Evolutionary conservation across 1,284 basidiomycete species (phyloP), one percentile per base, ranked within the genome.

Genomic region (Abortiporus biennis): DNA sequence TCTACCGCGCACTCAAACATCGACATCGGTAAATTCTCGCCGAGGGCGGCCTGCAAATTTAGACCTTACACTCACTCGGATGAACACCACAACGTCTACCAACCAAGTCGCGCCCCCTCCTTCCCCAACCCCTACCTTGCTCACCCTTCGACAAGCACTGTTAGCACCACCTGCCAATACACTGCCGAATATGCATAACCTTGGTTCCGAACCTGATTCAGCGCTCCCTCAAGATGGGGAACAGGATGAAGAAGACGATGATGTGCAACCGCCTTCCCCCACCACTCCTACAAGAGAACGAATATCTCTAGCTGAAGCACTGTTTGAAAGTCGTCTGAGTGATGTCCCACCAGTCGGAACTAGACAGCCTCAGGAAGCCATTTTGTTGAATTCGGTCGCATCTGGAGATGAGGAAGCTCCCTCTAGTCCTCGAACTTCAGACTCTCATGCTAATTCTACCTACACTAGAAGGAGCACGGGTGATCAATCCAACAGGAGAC

Each of bases 281-380:
- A 54, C 59, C 4, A 61, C 63, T 2, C 63, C 66, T 0, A 63
- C 57, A 12, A 71, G 75, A 40, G 81, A 85, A 40, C 70, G 72
- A 11, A 81, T 89, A 36, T 80, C 78, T 27, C 71, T 90, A 32
- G 78, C 72, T 0, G 78, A 90, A 49, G 80, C 80, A 15, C 64
- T 90, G 15, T 56, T 84, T 45, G 86, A 90, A 63, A 90, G 86
- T 52, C 77, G 86, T 34, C 58, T 86, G 38, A 84, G 87, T 5
- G 72, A 81, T 36, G 56, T 85, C 6, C 82, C 85, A 11, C 86
- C 85, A 8, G 65, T 68, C 29, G 86, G 85, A n/a, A 73, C 78
- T 16, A 65, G 66, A 40, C 75, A 63, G 43, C 66, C 75, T 12
- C 85, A 88, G 54, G 72, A 82, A 33, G 76, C 85, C 13, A 82